Evolutionary conservation across 75 land plant genomes (phyloP).

Genomic region (Pinus taeda): DNA sequence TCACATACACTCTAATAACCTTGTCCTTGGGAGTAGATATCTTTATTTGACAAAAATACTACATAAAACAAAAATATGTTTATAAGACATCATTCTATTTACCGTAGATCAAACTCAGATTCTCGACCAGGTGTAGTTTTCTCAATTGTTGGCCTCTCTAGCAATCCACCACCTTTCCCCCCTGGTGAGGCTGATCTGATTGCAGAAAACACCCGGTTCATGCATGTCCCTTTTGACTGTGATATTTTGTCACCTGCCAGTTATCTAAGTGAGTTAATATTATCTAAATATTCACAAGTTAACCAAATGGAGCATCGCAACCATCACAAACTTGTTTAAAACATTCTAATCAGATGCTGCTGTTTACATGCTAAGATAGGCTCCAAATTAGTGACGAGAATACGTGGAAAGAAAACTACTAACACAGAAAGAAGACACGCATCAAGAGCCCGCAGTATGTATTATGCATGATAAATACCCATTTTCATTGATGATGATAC

Average conservation of each 20-base stretch:
- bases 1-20: not conserved
- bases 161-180: slow-evolving; percentile 81
- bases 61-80: not conserved
- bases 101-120: slow-evolving; percentile 90
- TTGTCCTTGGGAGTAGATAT: not conserved
- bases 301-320: not conserved
- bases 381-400: too few relatives aligned
- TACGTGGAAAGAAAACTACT: not conserved
- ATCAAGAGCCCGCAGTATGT: not conserved
- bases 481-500: too few relatives aligned
- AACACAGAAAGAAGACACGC: not conserved
- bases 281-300: not conserved
- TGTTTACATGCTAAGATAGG: not conserved
- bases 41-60: too few relatives aligned
- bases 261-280: slow-evolving; percentile 1
- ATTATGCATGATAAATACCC: not conserved
- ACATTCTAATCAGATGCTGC: not conserved
- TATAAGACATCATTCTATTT: slow-evolving; percentile 3
- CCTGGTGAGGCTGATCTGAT: slow-evolving; percentile 41
- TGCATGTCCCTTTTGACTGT: slow-evolving; percentile 27
- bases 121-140: slow-evolving; percentile 83
- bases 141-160: slow-evolving; percentile 78
- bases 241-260: slow-evolving; percentile 36
- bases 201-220: slow-evolving; percentile 18
- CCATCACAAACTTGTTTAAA: not conserved